These are phyloP conservation scores for Cyberlindnera japonica DNA, from an alignment of 805 yeast genomes.

Conservation along the genomic window DNA sequence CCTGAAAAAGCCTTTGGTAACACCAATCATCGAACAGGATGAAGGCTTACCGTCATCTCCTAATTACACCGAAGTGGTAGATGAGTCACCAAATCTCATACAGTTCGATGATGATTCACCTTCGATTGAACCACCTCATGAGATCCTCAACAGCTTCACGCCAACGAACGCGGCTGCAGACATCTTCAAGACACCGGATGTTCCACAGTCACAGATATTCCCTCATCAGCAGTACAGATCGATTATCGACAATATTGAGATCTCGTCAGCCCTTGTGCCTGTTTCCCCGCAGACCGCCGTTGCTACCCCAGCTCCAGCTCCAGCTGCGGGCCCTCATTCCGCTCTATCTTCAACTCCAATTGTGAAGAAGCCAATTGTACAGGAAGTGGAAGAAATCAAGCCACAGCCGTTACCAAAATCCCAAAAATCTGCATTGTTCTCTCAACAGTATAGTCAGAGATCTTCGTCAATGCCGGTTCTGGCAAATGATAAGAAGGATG, in stretches of 20 bases:
- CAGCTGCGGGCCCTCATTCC: background rate
- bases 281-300: background rate
- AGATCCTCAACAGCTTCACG: background rate
- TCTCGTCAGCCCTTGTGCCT: background rate
- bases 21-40: slow-evolving; percentile 9
- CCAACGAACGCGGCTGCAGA: slow-evolving; percentile 10
- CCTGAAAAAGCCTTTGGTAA: slow-evolving; percentile 8
- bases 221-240: slow-evolving; percentile 21
- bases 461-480: slow-evolving; percentile 25
- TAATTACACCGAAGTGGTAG: slow-evolving; percentile 13
- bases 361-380: background rate
- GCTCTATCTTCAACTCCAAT: background rate
- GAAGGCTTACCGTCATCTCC: slow-evolving; percentile 3
- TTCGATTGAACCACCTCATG: too few species aligned
- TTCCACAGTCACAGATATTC: slow-evolving; percentile 16
- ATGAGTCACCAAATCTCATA: slow-evolving; percentile 32
- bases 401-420: slow-evolving; percentile 15
- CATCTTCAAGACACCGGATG: slow-evolving; percentile 28
- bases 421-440: slow-evolving; percentile 2
- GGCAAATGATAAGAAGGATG: slow-evolving; percentile 1
- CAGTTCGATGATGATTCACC: slow-evolving; percentile 30
- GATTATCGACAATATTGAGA: slow-evolving; percentile 11
- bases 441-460: slow-evolving; percentile 21
- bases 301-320: background rate
- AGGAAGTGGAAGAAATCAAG: background rate